phyloP scores from a whole-genome alignment of 345 rosid species.

The Excoecaria cochinchinensis region DNA sequence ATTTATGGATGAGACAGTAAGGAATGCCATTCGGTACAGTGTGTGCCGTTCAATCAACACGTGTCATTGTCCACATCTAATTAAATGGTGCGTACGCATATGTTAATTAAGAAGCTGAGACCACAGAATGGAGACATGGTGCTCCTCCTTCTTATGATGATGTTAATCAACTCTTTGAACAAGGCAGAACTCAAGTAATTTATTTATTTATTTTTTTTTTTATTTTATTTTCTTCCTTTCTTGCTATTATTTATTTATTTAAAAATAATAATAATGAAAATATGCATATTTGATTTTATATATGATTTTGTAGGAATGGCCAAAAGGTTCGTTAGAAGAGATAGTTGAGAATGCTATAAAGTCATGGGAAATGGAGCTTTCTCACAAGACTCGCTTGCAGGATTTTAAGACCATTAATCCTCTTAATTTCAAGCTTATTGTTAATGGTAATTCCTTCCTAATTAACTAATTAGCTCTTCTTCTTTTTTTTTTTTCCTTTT shows the following conservation, averaged over 20 bases:
- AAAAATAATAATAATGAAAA: too few relatives aligned
- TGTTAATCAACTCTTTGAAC: conserved; percentile 55
- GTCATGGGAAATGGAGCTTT: conserved; percentile 88
- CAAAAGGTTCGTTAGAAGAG: conserved; percentile 74
- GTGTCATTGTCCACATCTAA: too few relatives aligned
- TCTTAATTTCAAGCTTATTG: conserved; percentile 64
- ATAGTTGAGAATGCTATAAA: conserved; percentile 73
- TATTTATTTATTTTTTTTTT: neutral
- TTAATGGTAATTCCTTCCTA: conserved; percentile 48
- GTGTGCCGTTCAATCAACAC: too few relatives aligned
- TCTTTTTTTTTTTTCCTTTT: too few relatives aligned
- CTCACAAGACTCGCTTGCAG: conserved; percentile 63
- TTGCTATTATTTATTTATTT: too few relatives aligned
- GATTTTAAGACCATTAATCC: conserved; percentile 74
- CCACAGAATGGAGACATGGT: conserved; percentile 63
- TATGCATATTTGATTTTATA: neutral
- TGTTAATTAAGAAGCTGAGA: conserved; percentile 27
- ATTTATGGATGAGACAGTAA: too few relatives aligned
- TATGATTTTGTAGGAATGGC: conserved; percentile 55
- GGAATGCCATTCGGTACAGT: too few relatives aligned
- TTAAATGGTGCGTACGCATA: too few relatives aligned
- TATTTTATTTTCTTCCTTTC: neutral
- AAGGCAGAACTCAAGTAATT: conserved; percentile 37
- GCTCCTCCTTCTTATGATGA: conserved; percentile 50
- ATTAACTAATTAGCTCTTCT: neutral